Conservation (phyloP, 805 yeast genomes). For the Ogataea corticis region DNA sequence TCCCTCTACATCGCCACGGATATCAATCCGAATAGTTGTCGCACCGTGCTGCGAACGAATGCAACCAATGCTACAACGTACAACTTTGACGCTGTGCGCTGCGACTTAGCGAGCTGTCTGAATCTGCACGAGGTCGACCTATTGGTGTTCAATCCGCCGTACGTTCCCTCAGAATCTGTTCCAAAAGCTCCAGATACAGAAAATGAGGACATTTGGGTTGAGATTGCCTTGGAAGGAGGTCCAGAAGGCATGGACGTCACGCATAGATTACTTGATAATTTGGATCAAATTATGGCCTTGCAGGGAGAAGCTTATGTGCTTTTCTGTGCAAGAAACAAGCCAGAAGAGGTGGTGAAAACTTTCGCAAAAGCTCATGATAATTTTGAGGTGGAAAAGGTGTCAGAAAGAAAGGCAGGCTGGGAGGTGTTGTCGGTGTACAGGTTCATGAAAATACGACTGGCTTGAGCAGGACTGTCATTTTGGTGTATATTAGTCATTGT, state of each 20-base stretch:
- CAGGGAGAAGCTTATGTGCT: slow-evolving; percentile 82
- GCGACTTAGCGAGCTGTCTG: slow-evolving; percentile 56
- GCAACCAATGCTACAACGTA: slow-evolving; percentile 20
- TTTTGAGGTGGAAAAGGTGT: slow-evolving; percentile 58
- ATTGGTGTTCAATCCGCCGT: slow-evolving; percentile 91
- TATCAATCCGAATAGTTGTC: slow-evolving; percentile 76
- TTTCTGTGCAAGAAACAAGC: slow-evolving; percentile 90
- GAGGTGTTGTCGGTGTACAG: slow-evolving; percentile 80
- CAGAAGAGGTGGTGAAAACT: slow-evolving; percentile 52
- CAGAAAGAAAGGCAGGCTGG: slow-evolving; percentile 90
- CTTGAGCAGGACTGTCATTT: too few species aligned
- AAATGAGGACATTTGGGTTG: slow-evolving; percentile 65
- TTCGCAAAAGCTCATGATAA: slow-evolving; percentile 39
- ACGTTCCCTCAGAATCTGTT: slow-evolving; percentile 83
- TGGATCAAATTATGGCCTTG: slow-evolving; percentile 53
- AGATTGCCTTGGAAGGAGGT: slow-evolving; percentile 89
- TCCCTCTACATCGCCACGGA: slow-evolving; percentile 71
- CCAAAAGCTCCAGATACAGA: slow-evolving; percentile 54
- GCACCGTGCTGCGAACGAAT: slow-evolving; percentile 46
- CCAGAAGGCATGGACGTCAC: slow-evolving; percentile 89
- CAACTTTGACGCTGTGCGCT: slow-evolving; percentile 52
- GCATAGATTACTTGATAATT: slow-evolving; percentile 51
- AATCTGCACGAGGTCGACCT: slow-evolving; percentile 56
- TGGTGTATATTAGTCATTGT: not conserved
- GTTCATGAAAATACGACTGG: slow-evolving; percentile 39